Conservation (phyloP, 169 alveolate genomes). For the Plasmodium coatneyi region DNA sequence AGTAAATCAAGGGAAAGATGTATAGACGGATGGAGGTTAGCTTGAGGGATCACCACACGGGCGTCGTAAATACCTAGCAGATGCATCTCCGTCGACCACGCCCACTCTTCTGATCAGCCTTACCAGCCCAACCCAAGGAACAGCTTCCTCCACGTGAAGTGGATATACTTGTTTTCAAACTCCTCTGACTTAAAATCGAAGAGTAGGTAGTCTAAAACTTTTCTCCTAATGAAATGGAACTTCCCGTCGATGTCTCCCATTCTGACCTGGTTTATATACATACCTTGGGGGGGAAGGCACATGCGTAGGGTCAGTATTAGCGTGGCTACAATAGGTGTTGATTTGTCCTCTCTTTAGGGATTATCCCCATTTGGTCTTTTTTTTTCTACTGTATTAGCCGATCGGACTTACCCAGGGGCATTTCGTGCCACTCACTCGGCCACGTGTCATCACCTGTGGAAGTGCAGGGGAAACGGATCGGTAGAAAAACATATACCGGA, state of each 20-base stretch:
- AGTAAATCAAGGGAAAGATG: neutral
- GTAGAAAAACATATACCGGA: neutral
- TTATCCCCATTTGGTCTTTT: neutral
- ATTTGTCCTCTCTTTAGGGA: neutral
- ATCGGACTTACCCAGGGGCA: slow-evolving; percentile 45
- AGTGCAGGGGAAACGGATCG: neutral
- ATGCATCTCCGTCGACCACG: neutral
- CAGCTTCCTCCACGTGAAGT: slow-evolving; percentile 59
- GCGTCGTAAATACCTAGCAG: no score
- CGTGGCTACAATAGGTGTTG: neutral
- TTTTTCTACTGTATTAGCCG: neutral
- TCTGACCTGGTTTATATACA: slow-evolving; percentile 24
- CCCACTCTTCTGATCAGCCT: neutral
- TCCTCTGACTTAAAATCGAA: slow-evolving; percentile 39
- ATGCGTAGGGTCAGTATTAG: neutral
- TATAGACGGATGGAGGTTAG: neutral
- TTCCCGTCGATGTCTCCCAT: slow-evolving; percentile 68
- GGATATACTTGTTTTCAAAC: slow-evolving; percentile 24
- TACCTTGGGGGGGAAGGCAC: neutral
- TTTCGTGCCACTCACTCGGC: slow-evolving; percentile 60
- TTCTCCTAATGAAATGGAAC: slow-evolving; percentile 48
- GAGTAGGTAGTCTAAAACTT: slow-evolving; percentile 27
- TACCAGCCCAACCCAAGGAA: slow-evolving; percentile 51
- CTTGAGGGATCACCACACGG: no score
- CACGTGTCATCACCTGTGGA: slow-evolving; percentile 24